A percentile compares a stretch with the other conserved stretches of the same genome.
Conservation (phyloP, 768 basidiomycete species). For the Daedalea quercina region DNA sequence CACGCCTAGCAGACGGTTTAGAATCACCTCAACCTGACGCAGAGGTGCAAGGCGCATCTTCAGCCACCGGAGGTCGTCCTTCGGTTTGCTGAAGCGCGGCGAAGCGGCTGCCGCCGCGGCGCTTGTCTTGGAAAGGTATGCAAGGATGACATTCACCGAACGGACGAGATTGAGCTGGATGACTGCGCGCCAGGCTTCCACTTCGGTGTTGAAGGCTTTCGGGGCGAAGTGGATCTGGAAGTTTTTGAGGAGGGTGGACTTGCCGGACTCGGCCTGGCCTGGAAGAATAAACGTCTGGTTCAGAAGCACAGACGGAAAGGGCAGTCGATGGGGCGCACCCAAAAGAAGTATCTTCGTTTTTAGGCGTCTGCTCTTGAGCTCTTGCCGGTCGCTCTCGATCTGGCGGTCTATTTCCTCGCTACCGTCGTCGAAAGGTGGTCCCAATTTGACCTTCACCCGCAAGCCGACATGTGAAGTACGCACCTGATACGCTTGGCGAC, state of each 20-base stretch:
- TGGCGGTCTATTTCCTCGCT: conserved; percentile 43
- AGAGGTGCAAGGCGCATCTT: conserved; percentile 39
- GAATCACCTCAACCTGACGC: conserved; percentile 45
- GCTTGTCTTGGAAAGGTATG: conserved; percentile 26
- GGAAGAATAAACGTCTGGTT: neutral
- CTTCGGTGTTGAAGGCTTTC: conserved; percentile 49
- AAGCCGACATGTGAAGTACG: neutral
- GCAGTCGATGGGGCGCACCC: conserved; percentile 30
- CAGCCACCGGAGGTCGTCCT: conserved; percentile 10
- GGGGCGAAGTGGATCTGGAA: conserved; percentile 59
- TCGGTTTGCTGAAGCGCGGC: neutral
- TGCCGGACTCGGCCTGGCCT: conserved; percentile 57
- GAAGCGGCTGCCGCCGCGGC: neutral
- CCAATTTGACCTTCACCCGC: neutral
- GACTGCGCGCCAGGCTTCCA: conserved; percentile 55
- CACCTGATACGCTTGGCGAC: conserved; percentile 41
- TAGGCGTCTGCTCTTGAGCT: conserved; percentile 32
- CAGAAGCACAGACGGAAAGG: neutral
- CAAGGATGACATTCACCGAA: conserved; percentile 38
- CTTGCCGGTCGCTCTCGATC: conserved; percentile 44
- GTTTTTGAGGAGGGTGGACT: conserved; percentile 62
- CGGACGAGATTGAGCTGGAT: conserved; percentile 66
- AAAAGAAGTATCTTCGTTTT: conserved; percentile 52
- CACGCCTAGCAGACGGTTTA: conserved; percentile 14
- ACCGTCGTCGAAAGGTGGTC: neutral